Evolutionary conservation across 164 flowering plant species (phyloP), one percentile per base, ranked within the genome.

Genomic region (Platanus orientalis): DNA sequence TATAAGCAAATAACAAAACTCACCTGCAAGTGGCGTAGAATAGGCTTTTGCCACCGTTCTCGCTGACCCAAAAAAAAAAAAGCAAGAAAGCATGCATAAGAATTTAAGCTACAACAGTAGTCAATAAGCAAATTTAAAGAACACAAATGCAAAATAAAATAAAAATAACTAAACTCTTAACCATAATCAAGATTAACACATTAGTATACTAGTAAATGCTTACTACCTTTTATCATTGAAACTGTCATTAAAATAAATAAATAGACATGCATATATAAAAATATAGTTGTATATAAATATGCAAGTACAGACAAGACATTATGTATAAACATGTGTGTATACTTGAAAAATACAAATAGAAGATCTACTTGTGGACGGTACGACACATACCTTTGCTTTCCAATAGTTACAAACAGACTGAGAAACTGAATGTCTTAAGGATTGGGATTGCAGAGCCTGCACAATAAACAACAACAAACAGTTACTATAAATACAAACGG

Each of bases 1-100:
- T 17, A 29, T 27, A 23, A 65, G 45, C 19, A 63, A 55, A 26
- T 5, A 24, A 61, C 11, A 29, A 47, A 50, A 70, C 81, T 63
- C 62, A 93, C 98, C 96, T 93, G 98, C 76, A 94, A 78, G 14
- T 92, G 87, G 51, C 99, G 96, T 50, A 95, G 77, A 64, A 92
- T 64, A 68, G 99, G 99, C 75, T 92, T 95, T 73, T 90, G 97
- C 97, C 97, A 95, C 68, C 82, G 75, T 62, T 90, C 94, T 49
- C 99, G 86, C 99, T 94, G 95, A 40, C n/a, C n/a, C n/a, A n/a
- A n/a, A 4, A 58, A 55, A 50, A 53, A 53, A 63, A 28, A 61
- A 27, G 13, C 17, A 23, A 55, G 40, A 60, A 10, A 48, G 0
- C 12, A 64, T 27, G 21, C 39, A 55, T 51, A 29, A 65, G 58